Conservation (phyloP, 306 rosid genomes). For the Vachellia collinsii region DNA sequence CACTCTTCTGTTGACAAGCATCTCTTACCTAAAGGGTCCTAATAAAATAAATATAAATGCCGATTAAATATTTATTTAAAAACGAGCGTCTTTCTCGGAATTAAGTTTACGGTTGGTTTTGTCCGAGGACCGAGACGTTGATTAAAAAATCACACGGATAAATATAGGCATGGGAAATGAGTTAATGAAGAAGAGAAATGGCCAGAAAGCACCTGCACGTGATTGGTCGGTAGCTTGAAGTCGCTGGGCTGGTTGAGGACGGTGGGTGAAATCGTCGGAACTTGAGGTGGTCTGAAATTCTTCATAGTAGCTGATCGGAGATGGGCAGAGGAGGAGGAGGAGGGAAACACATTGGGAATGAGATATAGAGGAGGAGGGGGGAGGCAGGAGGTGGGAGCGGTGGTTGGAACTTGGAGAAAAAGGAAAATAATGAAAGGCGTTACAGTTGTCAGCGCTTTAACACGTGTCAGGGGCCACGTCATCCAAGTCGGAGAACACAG, state of each 20-base stretch:
- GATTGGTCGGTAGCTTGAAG: neutral
- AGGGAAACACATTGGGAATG: neutral
- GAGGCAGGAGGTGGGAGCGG: slow-evolving; percentile 39
- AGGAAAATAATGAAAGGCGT: slow-evolving; percentile 21
- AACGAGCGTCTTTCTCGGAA: neutral
- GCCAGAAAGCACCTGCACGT: slow-evolving; percentile 31
- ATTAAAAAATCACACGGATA: neutral
- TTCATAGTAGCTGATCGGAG: slow-evolving; percentile 18
- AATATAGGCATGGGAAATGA: neutral
- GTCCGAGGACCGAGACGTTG: neutral
- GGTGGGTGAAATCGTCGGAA: slow-evolving; percentile 32
- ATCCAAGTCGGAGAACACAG: slow-evolving; percentile 5
- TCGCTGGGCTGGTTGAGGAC: slow-evolving; percentile 1
- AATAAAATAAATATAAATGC: slow-evolving; percentile 3
- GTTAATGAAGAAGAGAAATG: neutral
- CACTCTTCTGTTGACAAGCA: slow-evolving; percentile 54
- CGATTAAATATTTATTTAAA: neutral
- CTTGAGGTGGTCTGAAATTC: slow-evolving; percentile 25
- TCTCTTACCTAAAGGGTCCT: slow-evolving; percentile 48
- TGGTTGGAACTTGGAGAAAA: slow-evolving; percentile 38
- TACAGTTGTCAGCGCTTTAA: slow-evolving; percentile 75
- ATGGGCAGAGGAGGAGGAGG: neutral
- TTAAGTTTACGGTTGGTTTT: neutral
- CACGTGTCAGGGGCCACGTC: slow-evolving; percentile 91
- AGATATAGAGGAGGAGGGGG: neutral